Evolutionary conservation across 1,284 basidiomycete species (phyloP).

Genomic region (Cryptococcus sp.): DNA sequence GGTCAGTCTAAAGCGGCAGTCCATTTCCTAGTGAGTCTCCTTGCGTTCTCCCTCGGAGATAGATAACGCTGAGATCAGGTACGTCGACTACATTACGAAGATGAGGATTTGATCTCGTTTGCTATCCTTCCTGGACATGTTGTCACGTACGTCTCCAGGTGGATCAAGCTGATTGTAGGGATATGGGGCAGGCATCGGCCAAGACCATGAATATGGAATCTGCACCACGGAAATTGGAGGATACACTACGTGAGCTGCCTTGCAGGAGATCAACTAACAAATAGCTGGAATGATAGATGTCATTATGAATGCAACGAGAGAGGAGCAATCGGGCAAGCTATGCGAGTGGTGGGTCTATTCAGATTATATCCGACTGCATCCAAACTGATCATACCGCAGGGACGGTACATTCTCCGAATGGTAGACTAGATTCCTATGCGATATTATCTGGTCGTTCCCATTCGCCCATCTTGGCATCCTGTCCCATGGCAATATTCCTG

Average conservation of each 20-base stretch:
- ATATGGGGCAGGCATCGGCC: slow-evolving; percentile 14
- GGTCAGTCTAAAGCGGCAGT: slow-evolving; percentile 13
- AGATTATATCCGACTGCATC: too few species aligned
- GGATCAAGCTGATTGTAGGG: neutral
- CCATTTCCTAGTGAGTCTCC: neutral
- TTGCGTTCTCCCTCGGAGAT: neutral
- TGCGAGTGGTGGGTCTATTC: slow-evolving; percentile 1
- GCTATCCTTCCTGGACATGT: slow-evolving; percentile 15
- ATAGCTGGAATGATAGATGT: slow-evolving; percentile 5
- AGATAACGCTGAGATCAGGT: slow-evolving; percentile 1
- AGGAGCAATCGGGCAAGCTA: neutral
- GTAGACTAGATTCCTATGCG: neutral
- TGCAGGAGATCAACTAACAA: neutral
- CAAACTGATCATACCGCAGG: neutral
- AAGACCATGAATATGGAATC: slow-evolving; percentile 7
- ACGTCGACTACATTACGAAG: slow-evolving; percentile 14
- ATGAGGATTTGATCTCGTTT: slow-evolving; percentile 10
- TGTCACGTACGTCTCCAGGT: slow-evolving; percentile 10
- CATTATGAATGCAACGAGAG: slow-evolving; percentile 1
- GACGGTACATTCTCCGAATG: neutral
- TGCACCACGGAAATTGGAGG: slow-evolving; percentile 8
- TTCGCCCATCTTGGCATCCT: slow-evolving; percentile 20
- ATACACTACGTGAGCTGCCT: slow-evolving; percentile 11
- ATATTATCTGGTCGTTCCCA: slow-evolving; percentile 18
- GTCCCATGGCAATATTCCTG: slow-evolving; percentile 15